Evolutionary conservation across 805 yeast genomes (phyloP), one percentile per base, ranked within the genome.

Genomic region (Monosporozyma aerobia): DNA sequence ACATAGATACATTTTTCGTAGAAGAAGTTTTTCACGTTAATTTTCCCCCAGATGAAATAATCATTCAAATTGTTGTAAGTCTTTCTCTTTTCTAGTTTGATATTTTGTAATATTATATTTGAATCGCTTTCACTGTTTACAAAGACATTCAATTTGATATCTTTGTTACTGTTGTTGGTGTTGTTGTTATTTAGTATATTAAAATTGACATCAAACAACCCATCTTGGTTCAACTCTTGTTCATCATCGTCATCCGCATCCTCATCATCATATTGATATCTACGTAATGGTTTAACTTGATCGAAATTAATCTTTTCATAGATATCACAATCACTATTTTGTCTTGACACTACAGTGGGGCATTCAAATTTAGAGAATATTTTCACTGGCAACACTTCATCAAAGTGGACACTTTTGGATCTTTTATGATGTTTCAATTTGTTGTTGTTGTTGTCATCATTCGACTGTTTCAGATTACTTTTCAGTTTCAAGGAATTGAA

Each of bases 351-450:
- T 2, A 89, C 85, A 3, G 79, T 74, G 14, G 98, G 97, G 51
- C 77, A 79, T 63, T 89, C 96, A 52, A 77, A 76, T 58, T 80
- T 78, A 55, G 80, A 77, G 64, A 88, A 90, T 66, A 85, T 87
- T 53, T 85, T 77, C 27, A 88, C 84, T 57, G 86, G 87, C 22
- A 75, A 78, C 33, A 74, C 79, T 44, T 80, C 76, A 48, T 86
- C 90, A 64, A 89, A 89, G 73, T 88, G 96, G 7, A 89, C 97
- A 64, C 80, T 85, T 63, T 82, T 83, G 58, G 80, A 76, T 63
- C 77, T 77, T 39, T 33, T 14, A 49, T 44, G 48, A 37, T 39
- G 46, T 10, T 23, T 27, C 7, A 27, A 27, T 7, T 35, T 22
- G 44, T 35, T 3, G n/a, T 11, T 6, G 30, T 2, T 19, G 19